phyloP scores from a whole-genome alignment of 2,329 filamentous ascomycete species.

The Microdochium trichocladiopsis region DNA sequence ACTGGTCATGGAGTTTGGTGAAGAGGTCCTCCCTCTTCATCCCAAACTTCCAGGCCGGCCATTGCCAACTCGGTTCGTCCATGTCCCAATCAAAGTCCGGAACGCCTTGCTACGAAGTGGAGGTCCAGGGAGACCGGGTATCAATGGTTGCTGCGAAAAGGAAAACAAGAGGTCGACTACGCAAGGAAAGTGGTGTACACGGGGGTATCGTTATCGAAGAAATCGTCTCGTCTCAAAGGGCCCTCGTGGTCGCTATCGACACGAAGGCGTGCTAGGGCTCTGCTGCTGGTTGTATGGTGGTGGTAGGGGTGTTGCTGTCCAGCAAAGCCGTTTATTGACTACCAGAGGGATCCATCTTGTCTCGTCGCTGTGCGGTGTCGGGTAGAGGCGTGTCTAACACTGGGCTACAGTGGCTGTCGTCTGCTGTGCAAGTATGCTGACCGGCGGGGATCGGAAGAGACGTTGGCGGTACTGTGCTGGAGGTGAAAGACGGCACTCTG shows the following conservation, averaged over 20 bases:
- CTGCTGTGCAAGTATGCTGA: background rate
- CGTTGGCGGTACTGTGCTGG: background rate
- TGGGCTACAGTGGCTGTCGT: background rate
- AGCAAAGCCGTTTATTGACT: background rate
- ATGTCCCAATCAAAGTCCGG: slow-evolving; percentile 22
- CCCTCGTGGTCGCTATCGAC: background rate
- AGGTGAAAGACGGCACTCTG: background rate
- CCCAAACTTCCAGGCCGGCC: slow-evolving; percentile 58
- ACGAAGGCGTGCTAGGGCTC: background rate
- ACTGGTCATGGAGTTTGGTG: slow-evolving; percentile 50
- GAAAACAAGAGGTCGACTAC: slow-evolving; percentile 2
- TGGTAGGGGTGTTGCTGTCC: background rate
- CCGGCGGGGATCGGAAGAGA: background rate
- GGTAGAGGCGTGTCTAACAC: background rate
- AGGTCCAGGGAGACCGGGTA: background rate
- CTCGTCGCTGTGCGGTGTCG: background rate
- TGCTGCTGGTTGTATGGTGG: background rate
- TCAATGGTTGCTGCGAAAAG: background rate
- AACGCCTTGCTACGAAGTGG: slow-evolving; percentile 1
- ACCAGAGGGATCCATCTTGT: background rate
- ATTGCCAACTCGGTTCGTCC: slow-evolving; percentile 46
- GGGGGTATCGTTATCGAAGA: background rate
- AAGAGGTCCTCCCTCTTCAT: slow-evolving; percentile 53
- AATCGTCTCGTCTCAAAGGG: background rate
- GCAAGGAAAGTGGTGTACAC: background rate